Evolutionary conservation across 176 grass and related monocot genomes (phyloP).

Genomic region (Urochloa ruziziensis): DNA sequence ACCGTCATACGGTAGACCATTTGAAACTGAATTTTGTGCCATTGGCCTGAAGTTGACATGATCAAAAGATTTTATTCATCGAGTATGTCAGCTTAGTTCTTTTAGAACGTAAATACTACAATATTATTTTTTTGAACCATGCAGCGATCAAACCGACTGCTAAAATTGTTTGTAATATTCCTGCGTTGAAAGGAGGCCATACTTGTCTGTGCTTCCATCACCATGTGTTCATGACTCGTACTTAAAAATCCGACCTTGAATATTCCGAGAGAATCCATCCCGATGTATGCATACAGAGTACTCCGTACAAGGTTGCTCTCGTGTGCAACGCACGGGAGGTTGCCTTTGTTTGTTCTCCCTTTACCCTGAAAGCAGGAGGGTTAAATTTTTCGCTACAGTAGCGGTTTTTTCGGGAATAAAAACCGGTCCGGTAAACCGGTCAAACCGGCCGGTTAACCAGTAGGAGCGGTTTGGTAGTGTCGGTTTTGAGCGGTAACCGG

Average conservation of each 20-base stretch:
- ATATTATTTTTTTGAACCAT: too few relatives aligned
- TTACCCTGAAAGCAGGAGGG: background rate
- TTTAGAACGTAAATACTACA: too few relatives aligned
- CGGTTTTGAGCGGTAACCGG: too few relatives aligned
- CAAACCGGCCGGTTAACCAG: too few relatives aligned
- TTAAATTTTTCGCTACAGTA: too few relatives aligned
- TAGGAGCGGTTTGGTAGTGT: too few relatives aligned
- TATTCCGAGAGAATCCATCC: background rate
- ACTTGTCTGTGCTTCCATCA: background rate
- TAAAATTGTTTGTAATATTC: background rate
- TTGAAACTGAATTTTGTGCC: background rate
- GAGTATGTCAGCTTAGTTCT: too few relatives aligned
- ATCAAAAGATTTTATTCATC: too few relatives aligned
- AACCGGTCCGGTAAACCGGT: too few relatives aligned
- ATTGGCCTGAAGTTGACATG: background rate
- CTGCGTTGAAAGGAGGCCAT: background rate
- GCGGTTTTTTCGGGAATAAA: too few relatives aligned
- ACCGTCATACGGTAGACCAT: background rate
- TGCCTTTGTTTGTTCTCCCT: background rate
- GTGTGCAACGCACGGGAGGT: background rate
- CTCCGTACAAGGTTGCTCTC: background rate
- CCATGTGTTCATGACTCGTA: background rate
- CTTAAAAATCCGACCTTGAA: background rate
- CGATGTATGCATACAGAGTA: background rate
- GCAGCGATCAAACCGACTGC: background rate